Evolutionary conservation across 2,329 filamentous ascomycete species (phyloP), one percentile per base, ranked within the genome.

Genomic region (Penicillium hesseltinei): DNA sequence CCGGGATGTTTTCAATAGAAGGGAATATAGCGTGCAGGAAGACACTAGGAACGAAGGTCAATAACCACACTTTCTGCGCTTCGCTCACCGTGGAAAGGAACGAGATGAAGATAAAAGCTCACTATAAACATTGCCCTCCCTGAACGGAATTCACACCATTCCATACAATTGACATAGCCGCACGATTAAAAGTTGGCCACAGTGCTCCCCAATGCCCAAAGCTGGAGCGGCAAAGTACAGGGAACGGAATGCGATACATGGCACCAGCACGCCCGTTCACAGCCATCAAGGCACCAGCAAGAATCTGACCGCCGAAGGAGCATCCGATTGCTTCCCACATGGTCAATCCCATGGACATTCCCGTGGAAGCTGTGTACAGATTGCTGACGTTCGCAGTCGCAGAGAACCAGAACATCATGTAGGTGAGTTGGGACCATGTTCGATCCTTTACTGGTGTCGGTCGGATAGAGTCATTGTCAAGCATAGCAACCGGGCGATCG

Each of bases 261-360:
- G 77, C 77, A 6, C 77, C 77, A 13, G 73, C 69, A 15, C 76
- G 70, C 5, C 78, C 76, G 57, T 79, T 80, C 15, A 79, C 63
- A 0, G 73, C 72, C 65, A 80, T 78, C 23, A 68, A 44, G 15
- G 36, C 45, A 2, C 63, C 66, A 0, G 63, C 63, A 2, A 81
- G 66, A 25, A 73, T 67, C 36, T 79, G 73, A 42, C 80, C 80
- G 5, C 71, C 76, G 31, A 76, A 65, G 43, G 72, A 64, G 66
- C 76, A 73, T 46, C 64, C 77, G 29, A 82, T 58, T 15, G 75
- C 73, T 62, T 82, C 79, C 80, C 80, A 82, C 73, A 81, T 80
- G 40, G 73, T 77, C 23, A 82, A 66, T 10, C 80, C 80, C 9
- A 77, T 60, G 2, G 77, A 68, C 62, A 77, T 73, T 2, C 72